These are phyloP conservation scores for Tardiomyces blankii DNA, from an alignment of 1,139 yeast genomes.

Conservation along the genomic window DNA sequence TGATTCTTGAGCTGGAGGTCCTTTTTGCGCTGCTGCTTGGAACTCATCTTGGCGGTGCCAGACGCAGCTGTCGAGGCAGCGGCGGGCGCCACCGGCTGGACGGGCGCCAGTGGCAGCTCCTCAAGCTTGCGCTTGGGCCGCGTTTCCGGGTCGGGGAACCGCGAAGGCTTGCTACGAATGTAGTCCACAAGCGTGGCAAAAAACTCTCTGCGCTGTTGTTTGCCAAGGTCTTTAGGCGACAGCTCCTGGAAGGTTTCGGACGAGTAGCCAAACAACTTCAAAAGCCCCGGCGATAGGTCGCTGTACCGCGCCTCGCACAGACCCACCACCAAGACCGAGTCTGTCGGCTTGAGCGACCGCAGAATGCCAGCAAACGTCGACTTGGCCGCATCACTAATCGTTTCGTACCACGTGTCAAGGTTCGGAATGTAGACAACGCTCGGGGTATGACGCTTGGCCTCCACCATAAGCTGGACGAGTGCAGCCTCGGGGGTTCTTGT, in stretches of 20 bases:
- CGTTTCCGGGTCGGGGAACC: constrained; percentile 29
- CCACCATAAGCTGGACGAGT: constrained; percentile 74
- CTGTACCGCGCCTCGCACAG: constrained; percentile 44
- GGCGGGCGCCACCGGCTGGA: constrained; percentile 14
- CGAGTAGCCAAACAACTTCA: constrained; percentile 44
- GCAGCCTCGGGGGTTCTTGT: constrained; percentile 78
- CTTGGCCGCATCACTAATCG: constrained; percentile 57
- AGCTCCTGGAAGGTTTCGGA: constrained; percentile 39
- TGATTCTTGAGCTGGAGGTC: constrained; percentile 80
- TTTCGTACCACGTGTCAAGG: constrained; percentile 63
- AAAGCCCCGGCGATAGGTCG: constrained; percentile 25
- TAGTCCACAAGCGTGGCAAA: constrained; percentile 48
- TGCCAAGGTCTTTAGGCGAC: not conserved
- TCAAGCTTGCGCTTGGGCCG: constrained; percentile 30
- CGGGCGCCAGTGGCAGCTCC: constrained; percentile 32
- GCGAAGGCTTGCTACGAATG: constrained; percentile 53
- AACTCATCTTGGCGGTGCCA: constrained; percentile 16
- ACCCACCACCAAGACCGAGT: constrained; percentile 68
- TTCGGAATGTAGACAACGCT: constrained; percentile 78
- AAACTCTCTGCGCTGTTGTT: constrained; percentile 24
- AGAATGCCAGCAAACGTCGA: constrained; percentile 64
- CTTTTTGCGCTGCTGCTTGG: constrained; percentile 47
- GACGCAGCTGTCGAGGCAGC: constrained; percentile 3
- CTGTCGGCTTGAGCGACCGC: constrained; percentile 58
- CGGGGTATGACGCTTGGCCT: constrained; percentile 86